Base-by-base conservation (phyloP, 371 early-diverging fungal species). In the Syncephalastrum racemosum region DNA sequence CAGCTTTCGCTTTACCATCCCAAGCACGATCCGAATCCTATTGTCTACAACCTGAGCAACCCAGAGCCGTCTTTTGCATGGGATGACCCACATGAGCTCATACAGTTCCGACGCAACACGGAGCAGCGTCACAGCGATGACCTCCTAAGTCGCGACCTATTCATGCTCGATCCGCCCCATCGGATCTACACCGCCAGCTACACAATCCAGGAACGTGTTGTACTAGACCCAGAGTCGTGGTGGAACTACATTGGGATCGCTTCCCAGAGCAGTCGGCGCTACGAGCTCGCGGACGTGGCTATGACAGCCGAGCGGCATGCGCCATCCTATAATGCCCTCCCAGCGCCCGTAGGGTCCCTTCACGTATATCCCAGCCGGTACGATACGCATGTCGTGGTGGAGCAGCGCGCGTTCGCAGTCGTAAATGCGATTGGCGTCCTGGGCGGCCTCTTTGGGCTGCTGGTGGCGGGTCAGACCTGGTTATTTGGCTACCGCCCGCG, bases 401-500 rank as follows among this genome's bases (percentile, higher is more conserved):
- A 72, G 41, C 69, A 68, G 22, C 54, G 67, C 3, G 67, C 67
- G 2, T 72, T 68, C 14, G 63, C 69, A 0, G 43, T 72, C 13
- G 48, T 72, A 1, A 63, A 69, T 36, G 69, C 66, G 0, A 63
- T 69, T 56, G 73, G 73, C 4, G 59, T 69, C 12, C 41, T 72
- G 16, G 73, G 73, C 18, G 73, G 73, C 44, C 63, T 72, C 2
- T 56, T 64, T 46, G 73, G 73, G 3, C 31, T 72, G 10, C 53
- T 68, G 22, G 53, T 69, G 10, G 63, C 60, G 6, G 39, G 58
- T 22, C 67, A 66, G 39, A 49, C 60, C 4, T 62, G 53, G 27
- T 25, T 72, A 23, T 72, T 72, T 59, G 73, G 73, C 0, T 69
- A 59, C 46, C 51, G 73, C 13, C 73, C 73, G 7, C 58, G 64